These are phyloP conservation scores for Cytospora schulzeri DNA, from an alignment of 2,329 filamentous ascomycete genomes.

Conservation along the genomic window DNA sequence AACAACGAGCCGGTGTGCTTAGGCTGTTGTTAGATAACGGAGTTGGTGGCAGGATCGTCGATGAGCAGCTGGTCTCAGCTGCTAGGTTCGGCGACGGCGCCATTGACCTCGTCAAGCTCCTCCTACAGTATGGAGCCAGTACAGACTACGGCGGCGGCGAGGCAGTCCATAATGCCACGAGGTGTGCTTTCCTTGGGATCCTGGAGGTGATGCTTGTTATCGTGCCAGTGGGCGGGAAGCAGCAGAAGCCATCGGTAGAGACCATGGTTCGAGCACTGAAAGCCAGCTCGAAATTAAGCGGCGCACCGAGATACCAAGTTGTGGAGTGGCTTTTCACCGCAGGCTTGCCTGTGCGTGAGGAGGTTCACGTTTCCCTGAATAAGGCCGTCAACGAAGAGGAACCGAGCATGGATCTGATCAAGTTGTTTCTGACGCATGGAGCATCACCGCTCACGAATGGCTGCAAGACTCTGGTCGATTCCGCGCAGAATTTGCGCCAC, in stretches of 20 bases:
- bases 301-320: constrained; percentile 50
- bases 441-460: constrained; percentile 55
- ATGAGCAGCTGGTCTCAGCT: constrained; percentile 56
- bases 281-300: constrained; percentile 53
- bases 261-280: constrained; percentile 56
- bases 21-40: constrained; percentile 53
- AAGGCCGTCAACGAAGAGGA: constrained; percentile 57
- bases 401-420: constrained; percentile 49
- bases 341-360: constrained; percentile 50
- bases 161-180: constrained; percentile 56
- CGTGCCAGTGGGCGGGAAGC: constrained; percentile 41
- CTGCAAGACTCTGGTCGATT: constrained; percentile 56
- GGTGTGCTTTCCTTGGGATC: constrained; percentile 52
- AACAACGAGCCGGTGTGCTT: constrained; percentile 52
- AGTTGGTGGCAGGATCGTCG: constrained; percentile 52
- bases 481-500: constrained; percentile 43
- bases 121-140: constrained; percentile 56
- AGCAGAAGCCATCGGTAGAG: constrained; percentile 50
- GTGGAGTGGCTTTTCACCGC: constrained; percentile 55
- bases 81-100: constrained; percentile 54
- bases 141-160: constrained; percentile 58
- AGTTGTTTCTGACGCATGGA: constrained; percentile 51
- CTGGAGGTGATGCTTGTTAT: constrained; percentile 56
- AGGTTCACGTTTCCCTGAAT: constrained; percentile 53
- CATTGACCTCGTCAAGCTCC: constrained; percentile 49